These are phyloP conservation scores for Trichoderma atrobrunneum DNA, from an alignment of 2,329 filamentous ascomycete species.

Conservation along the genomic window DNA sequence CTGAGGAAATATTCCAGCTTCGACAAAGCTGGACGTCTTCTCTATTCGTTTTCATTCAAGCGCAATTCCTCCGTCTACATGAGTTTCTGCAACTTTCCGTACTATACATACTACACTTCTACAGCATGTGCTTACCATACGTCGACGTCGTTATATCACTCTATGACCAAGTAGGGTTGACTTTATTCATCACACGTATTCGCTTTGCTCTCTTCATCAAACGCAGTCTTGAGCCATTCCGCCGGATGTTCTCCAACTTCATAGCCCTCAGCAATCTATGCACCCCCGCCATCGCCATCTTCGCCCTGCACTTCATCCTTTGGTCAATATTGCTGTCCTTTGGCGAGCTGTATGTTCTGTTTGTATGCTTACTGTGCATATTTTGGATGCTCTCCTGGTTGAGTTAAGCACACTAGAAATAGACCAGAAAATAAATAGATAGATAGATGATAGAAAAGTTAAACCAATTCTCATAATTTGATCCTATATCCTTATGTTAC, in stretches of 20 bases:
- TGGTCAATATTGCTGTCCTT: not conserved
- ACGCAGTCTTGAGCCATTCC: not conserved
- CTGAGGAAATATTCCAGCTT: not conserved
- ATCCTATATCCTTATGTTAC: not conserved
- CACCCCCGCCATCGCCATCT: not conserved
- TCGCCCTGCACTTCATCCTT: not conserved
- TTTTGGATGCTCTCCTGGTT: not conserved
- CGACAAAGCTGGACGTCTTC: not conserved
- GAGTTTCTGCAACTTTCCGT: not conserved
- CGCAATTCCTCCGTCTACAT: not conserved
- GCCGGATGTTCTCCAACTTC: not conserved
- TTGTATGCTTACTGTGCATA: not conserved
- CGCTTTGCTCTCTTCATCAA: not conserved
- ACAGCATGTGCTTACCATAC: not conserved
- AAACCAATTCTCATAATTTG: not conserved
- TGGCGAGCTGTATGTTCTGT: not conserved
- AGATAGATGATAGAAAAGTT: not conserved
- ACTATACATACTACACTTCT: not conserved
- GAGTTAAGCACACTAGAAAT: not conserved
- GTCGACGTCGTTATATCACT: not conserved
- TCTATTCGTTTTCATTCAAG: not conserved
- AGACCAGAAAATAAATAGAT: not conserved
- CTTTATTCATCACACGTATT: not conserved
- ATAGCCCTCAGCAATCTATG: not conserved
- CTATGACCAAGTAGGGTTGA: not conserved